Conservation (phyloP, 352 stramenopile genomes). For the Pythium scleroteichum region DNA sequence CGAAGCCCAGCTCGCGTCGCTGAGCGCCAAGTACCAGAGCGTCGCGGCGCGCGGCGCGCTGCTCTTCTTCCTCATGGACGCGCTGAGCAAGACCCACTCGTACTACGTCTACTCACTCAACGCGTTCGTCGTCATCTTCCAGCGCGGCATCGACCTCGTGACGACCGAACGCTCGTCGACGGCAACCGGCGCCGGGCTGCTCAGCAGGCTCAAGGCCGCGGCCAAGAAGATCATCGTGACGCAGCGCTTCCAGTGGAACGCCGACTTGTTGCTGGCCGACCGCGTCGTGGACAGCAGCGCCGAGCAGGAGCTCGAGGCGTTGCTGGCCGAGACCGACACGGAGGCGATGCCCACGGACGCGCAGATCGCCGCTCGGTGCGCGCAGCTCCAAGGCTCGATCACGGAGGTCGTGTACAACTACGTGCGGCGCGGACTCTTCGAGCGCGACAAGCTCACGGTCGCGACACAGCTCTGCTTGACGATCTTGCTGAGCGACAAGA, state of each 20-base stretch:
- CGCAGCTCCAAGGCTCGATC: slow-evolving; percentile 63
- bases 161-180: slow-evolving; percentile 39
- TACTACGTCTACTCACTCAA: slow-evolving; percentile 97
- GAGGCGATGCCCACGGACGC: slow-evolving; percentile 54
- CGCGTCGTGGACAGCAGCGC: slow-evolving; percentile 53
- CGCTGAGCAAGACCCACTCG: slow-evolving; percentile 90
- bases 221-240: slow-evolving; percentile 84
- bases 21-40: slow-evolving; percentile 91
- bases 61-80: slow-evolving; percentile 95
- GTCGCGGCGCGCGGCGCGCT: slow-evolving; percentile 91
- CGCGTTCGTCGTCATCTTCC: slow-evolving; percentile 95
- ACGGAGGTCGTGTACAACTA: slow-evolving; percentile 94
- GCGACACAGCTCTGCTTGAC: slow-evolving; percentile 92
- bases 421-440: slow-evolving; percentile 92
- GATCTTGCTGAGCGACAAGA: slow-evolving; percentile 82
- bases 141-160: slow-evolving; percentile 93
- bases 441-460: slow-evolving; percentile 93
- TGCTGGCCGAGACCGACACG: slow-evolving; percentile 66
- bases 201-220: slow-evolving; percentile 73
- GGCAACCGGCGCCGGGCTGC: slow-evolving; percentile 35
- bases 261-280: slow-evolving; percentile 76
- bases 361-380: slow-evolving; percentile 58
- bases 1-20: slow-evolving; percentile 78
- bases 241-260: slow-evolving; percentile 87
- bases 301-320: slow-evolving; percentile 63